Percentiles rank a stretch among this genome's conserved stretches.
Conservation (phyloP, 2,329 filamentous ascomycete genomes). For the Cadophora sp. region DNA sequence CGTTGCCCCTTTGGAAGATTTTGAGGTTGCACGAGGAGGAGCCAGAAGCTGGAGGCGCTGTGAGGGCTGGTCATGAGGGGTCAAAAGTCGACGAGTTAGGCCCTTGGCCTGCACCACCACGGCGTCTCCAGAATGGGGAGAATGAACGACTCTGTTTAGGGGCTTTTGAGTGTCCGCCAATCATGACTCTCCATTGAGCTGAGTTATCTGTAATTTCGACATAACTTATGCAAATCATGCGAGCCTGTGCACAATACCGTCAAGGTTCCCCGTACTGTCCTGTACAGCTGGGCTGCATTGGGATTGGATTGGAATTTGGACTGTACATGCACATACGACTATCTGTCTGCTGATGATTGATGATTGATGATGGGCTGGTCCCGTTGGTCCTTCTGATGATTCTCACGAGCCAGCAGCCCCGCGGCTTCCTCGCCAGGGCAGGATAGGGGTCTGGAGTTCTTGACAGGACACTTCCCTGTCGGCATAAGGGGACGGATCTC, state of each 20-base stretch:
- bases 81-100: neutral
- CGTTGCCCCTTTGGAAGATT: neutral
- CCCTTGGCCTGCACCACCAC: slow-evolving; percentile 2
- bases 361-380: neutral
- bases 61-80: neutral
- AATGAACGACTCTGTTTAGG: slow-evolving; percentile 13
- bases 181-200: neutral
- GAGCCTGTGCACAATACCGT: slow-evolving; percentile 11
- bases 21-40: neutral
- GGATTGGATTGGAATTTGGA: neutral
- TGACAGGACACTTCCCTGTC: neutral
- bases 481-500: neutral
- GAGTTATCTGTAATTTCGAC: slow-evolving; percentile 21
- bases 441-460: neutral
- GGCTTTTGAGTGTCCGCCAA: slow-evolving; percentile 16
- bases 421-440: neutral
- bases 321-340: too few relatives aligned
- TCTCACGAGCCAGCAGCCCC: neutral
- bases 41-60: neutral
- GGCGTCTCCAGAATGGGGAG: slow-evolving; percentile 15
- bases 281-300: slow-evolving; percentile 15
- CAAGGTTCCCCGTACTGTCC: slow-evolving; percentile 29
- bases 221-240: slow-evolving; percentile 27
- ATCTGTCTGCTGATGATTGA: too few relatives aligned
- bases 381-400: neutral